Evolutionary conservation across 495 filamentous ascomycete genomes (phyloP).

Genomic region (Cryomyces minteri): DNA sequence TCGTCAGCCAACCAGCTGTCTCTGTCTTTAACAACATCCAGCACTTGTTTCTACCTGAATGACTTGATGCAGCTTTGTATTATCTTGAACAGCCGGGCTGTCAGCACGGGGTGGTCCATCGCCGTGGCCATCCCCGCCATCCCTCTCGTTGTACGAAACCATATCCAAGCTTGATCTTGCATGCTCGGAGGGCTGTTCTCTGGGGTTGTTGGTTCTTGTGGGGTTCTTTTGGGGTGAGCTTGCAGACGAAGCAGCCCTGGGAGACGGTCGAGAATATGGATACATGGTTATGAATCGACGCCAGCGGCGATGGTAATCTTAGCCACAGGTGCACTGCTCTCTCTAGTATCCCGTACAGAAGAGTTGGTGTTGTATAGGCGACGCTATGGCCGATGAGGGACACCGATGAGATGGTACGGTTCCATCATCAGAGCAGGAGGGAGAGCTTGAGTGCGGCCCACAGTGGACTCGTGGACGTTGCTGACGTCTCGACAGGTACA

Average conservation of each 20-base stretch:
- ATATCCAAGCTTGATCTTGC: conserved; percentile 9
- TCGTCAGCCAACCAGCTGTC: background rate
- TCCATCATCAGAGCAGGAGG: background rate
- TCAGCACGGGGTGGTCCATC: conserved; percentile 1
- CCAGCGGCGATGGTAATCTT: background rate
- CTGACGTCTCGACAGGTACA: no score
- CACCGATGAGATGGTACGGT: background rate
- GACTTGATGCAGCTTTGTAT: conserved; percentile 62
- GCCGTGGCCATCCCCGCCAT: background rate
- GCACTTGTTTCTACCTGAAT: conserved; percentile 47
- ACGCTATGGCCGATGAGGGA: background rate
- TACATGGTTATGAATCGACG: conserved; percentile 36
- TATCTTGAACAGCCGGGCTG: conserved; percentile 2
- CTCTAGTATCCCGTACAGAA: background rate
- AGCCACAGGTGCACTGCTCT: background rate
- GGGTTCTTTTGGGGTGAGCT: conserved; percentile 47
- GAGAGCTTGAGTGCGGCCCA: no score
- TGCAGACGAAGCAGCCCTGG: conserved; percentile 43
- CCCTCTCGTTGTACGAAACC: conserved; percentile 9
- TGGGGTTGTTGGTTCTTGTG: conserved; percentile 49
- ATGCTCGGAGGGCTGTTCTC: conserved; percentile 29
- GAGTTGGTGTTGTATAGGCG: background rate
- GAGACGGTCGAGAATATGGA: conserved; percentile 61
- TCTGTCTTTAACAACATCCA: background rate
- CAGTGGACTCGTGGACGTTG: no score